These are phyloP conservation scores for Mesotaenium endlicherianum DNA, from an alignment of 139 green algal genomes.

Conservation along the genomic window DNA sequence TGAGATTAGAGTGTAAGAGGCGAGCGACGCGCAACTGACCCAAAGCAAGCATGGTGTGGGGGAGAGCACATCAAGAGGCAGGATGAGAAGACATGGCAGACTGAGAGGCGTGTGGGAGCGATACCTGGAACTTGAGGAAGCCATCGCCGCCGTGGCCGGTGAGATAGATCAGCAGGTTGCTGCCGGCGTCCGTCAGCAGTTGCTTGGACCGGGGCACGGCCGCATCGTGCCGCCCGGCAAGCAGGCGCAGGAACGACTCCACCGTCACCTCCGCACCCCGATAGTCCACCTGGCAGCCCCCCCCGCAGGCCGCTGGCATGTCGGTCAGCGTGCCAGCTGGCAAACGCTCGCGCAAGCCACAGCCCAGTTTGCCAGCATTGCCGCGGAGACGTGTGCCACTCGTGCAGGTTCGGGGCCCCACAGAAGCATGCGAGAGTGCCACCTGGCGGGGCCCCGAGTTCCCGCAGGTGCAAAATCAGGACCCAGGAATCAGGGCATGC, in stretches of 20 bases:
- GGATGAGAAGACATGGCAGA: no score
- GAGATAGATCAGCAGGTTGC: conserved; percentile 79
- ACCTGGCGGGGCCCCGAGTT: no score
- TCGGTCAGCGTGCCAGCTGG: neutral
- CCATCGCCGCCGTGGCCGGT: conserved; percentile 74
- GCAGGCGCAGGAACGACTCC: conserved; percentile 79
- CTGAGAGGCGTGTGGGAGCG: no score
- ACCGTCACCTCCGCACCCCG: conserved; percentile 83
- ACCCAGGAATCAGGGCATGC: no score
- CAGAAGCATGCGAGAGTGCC: no score
- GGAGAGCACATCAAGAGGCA: no score
- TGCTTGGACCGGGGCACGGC: conserved; percentile 70
- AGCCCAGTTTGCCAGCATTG: neutral
- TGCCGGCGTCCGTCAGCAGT: conserved; percentile 69
- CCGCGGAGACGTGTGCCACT: neutral
- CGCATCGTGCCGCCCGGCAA: conserved; percentile 65
- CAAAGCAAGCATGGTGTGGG: no score
- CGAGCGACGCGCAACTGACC: no score
- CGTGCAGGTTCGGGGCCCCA: neutral
- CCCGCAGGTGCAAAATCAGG: no score
- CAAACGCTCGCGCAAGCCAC: neutral
- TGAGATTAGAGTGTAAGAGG: no score
- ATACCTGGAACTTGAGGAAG: conserved; percentile 95
- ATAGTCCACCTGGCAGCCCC: conserved; percentile 75
- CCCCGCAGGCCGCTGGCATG: neutral